phyloP scores from a whole-genome alignment of 805 yeast species.

The Ogataea chonburiensis region DNA sequence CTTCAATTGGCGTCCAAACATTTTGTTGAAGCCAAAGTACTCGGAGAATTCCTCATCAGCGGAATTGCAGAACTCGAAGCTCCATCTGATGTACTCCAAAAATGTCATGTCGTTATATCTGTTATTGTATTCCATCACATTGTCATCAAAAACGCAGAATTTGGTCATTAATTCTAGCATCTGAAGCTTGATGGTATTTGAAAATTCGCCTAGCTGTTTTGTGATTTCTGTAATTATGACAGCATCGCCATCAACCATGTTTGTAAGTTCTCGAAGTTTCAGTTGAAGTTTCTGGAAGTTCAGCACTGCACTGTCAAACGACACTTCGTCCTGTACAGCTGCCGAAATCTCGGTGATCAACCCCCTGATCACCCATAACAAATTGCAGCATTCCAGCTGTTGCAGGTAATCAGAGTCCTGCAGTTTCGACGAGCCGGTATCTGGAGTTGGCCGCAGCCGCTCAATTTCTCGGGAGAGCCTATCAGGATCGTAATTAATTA shows the following conservation, averaged over 20 bases:
- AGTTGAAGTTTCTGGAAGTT: slow-evolving; percentile 19
- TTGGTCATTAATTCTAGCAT: neutral
- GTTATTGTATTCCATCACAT: neutral
- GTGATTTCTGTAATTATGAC: slow-evolving; percentile 20
- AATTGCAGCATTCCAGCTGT: slow-evolving; percentile 33
- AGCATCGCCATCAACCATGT: slow-evolving; percentile 4
- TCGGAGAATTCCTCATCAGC: slow-evolving; percentile 8
- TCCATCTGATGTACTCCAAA: slow-evolving; percentile 6
- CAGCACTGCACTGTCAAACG: slow-evolving; percentile 17
- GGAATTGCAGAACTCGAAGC: slow-evolving; percentile 5
- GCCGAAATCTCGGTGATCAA: slow-evolving; percentile 27
- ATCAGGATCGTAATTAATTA: slow-evolving; percentile 14
- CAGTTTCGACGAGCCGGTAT: slow-evolving; percentile 2
- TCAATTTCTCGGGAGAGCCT: slow-evolving; percentile 15
- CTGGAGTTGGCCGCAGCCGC: neutral
- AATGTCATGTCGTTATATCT: slow-evolving; percentile 3
- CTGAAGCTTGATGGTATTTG: slow-evolving; percentile 2
- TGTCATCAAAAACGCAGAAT: neutral
- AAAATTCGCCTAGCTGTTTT: slow-evolving; percentile 11
- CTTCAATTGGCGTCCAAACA: slow-evolving; percentile 15
- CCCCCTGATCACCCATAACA: slow-evolving; percentile 33
- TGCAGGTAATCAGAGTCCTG: slow-evolving; percentile 22
- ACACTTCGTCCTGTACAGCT: slow-evolving; percentile 10
- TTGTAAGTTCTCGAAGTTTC: slow-evolving; percentile 7
- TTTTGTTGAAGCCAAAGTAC: slow-evolving; percentile 25